Conservation (phyloP, 2,329 filamentous ascomycete species). For the Lomentospora prolificans region DNA sequence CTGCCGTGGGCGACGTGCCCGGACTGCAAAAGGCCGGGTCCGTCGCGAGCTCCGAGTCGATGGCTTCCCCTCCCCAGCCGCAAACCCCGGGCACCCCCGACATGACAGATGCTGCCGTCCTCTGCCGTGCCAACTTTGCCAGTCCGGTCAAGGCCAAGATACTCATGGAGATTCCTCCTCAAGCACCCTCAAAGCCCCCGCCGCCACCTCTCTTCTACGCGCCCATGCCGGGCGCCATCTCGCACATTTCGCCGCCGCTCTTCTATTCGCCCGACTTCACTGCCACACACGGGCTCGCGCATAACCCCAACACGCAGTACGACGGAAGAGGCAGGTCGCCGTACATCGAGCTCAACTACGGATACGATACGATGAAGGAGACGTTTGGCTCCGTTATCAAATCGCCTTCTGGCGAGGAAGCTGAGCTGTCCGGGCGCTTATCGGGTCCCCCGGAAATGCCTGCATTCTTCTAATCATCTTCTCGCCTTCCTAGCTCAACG, state of each 20-base stretch:
- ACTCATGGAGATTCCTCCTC: background rate
- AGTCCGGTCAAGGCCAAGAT: conserved; percentile 2
- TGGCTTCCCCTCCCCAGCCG: background rate
- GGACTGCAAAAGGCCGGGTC: background rate
- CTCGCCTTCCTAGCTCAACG: background rate
- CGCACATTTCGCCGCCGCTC: background rate
- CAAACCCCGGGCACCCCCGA: background rate
- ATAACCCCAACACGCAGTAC: background rate
- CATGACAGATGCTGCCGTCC: background rate
- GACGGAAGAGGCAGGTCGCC: background rate
- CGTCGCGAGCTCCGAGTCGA: background rate
- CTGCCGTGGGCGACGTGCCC: background rate
- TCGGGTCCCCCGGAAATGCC: conserved; percentile 6
- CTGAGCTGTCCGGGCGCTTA: background rate
- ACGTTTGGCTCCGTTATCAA: background rate
- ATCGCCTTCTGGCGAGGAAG: background rate
- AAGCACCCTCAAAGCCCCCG: no score
- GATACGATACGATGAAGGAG: conserved; percentile 8
- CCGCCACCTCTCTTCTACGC: conserved; percentile 2
- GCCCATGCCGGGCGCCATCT: background rate
- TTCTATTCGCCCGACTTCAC: background rate
- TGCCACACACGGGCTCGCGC: background rate
- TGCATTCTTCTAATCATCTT: background rate
- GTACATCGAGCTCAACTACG: conserved; percentile 3
- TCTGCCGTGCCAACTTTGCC: conserved; percentile 8